These are phyloP conservation scores for Actinomortierella wolfii DNA, from an alignment of 371 early-diverging fungal genomes.

Conservation along the genomic window DNA sequence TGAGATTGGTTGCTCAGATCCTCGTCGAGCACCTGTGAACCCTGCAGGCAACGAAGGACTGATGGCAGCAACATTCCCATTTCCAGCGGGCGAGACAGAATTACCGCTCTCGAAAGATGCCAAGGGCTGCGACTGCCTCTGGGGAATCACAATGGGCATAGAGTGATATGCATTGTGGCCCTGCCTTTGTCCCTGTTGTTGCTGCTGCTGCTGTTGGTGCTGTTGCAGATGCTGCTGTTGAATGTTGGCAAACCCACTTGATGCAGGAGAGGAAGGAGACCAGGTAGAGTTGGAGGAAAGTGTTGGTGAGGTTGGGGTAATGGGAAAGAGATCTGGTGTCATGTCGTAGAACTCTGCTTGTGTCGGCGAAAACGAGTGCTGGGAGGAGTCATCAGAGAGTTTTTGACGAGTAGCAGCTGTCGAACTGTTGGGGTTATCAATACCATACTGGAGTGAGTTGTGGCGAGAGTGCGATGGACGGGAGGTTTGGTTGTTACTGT, in stretches of 20 bases:
- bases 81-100: too few relatives aligned
- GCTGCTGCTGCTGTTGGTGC: constrained; percentile 2
- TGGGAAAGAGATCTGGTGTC: too few relatives aligned
- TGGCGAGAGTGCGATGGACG: neutral
- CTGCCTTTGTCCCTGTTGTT: constrained; percentile 1
- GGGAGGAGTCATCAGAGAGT: too few relatives aligned
- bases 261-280: too few relatives aligned
- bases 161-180: constrained; percentile 35
- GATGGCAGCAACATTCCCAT: neutral
- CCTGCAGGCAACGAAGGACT: constrained; percentile 13
- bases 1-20: constrained; percentile 26
- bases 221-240: neutral
- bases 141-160: constrained; percentile 31
- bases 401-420: too few relatives aligned
- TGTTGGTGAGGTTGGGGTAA: too few relatives aligned
- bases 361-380: too few relatives aligned
- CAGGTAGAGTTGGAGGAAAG: too few relatives aligned
- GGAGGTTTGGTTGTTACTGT: neutral
- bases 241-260: neutral
- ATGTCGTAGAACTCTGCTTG: too few relatives aligned
- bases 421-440: too few relatives aligned
- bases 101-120: constrained; percentile 6
- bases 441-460: too few relatives aligned
- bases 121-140: constrained; percentile 4
- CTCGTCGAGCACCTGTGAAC: constrained; percentile 19